Conservation (phyloP, 2,329 filamentous ascomycete genomes). For the Aspergillus puulaauensis region DNA sequence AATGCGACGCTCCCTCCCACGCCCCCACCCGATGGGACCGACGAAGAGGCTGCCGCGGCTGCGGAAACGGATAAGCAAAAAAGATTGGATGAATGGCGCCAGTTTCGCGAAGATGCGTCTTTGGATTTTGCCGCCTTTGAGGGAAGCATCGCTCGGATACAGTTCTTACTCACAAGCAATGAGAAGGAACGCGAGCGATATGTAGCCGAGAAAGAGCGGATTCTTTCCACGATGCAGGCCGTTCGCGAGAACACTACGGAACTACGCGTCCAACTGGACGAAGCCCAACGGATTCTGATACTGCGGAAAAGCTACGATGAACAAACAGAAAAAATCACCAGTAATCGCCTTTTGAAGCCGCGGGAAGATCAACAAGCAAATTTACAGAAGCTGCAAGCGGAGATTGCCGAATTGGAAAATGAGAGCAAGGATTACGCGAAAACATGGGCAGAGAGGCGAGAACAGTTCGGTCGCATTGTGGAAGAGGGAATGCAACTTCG, state of each 20-base stretch:
- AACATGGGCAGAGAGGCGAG: slow-evolving; percentile 80
- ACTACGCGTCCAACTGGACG: slow-evolving; percentile 72
- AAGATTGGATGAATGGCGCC: slow-evolving; percentile 57
- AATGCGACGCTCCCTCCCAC: slow-evolving; percentile 60
- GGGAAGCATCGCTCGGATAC: slow-evolving; percentile 80
- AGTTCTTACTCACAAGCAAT: slow-evolving; percentile 83
- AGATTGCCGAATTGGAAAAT: slow-evolving; percentile 82
- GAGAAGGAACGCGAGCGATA: slow-evolving; percentile 80
- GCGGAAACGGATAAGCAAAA: slow-evolving; percentile 51
- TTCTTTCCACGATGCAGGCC: slow-evolving; percentile 72
- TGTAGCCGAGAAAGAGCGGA: slow-evolving; percentile 73
- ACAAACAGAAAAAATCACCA: slow-evolving; percentile 81
- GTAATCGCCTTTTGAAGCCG: slow-evolving; percentile 73
- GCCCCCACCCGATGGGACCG: slow-evolving; percentile 62
- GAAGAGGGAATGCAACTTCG: slow-evolving; percentile 86
- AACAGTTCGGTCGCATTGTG: slow-evolving; percentile 85
- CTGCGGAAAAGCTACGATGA: slow-evolving; percentile 85
- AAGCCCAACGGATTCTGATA: slow-evolving; percentile 71
- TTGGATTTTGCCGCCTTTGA: slow-evolving; percentile 89
- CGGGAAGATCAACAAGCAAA: slow-evolving; percentile 80
- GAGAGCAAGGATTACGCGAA: slow-evolving; percentile 78
- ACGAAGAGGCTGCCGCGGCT: slow-evolving; percentile 44
- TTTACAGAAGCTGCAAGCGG: slow-evolving; percentile 78
- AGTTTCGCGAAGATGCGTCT: slow-evolving; percentile 77
- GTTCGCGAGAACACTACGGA: slow-evolving; percentile 73